Evolutionary conservation across 176 grass and related monocot species (phyloP), one percentile per base, ranked within the genome.

Genomic region (Cenchrus purpureus): DNA sequence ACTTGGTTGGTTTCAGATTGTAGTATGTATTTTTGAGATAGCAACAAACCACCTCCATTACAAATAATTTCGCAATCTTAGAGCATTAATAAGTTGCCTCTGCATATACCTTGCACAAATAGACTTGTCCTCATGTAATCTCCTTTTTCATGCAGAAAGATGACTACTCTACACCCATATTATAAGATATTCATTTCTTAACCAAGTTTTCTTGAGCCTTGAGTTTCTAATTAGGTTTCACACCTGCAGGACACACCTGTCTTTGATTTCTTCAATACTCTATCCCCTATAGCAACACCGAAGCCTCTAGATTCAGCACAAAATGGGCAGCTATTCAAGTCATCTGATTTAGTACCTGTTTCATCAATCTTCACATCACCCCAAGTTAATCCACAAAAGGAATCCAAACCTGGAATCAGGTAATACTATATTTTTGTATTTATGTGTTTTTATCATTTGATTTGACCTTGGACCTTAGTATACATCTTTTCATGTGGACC

Each of bases 321-420:
- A 80, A 77, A 76, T 68, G 77, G 71, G 14, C 89, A 87, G 17
- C 78, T 88, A 84, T 91, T 81, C 77, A 88, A 89, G 65, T 71
- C 85, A 74, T 55, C 71, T 12, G 77, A 88, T 28, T 88, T 88
- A n/a, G 67, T 60, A 64, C 74, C 80, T 12, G 44, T 89, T 82
- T 87, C 84, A 74, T 91, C 92, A 63, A 91, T 91, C 60, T 91
- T 91, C 77, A 71, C 79, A 51, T 91, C 84, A 3, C 89, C 89
- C 31, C 89, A 91, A 79, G 69, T 81, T n/a, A 89, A 94, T 84
- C 65, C 79, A 81, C 52, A 37, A 63, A 87, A 88, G 76, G 86
- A 87, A 87, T 68, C 76, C 8, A 84, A 83, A 55, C 34, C 76
- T 40, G 34, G 60, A 67, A 62, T 46, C 37, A 89, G 86, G 92